Base-by-base conservation (phyloP, 352 stramenopile species). In the Ophiocytium majus region DNA sequence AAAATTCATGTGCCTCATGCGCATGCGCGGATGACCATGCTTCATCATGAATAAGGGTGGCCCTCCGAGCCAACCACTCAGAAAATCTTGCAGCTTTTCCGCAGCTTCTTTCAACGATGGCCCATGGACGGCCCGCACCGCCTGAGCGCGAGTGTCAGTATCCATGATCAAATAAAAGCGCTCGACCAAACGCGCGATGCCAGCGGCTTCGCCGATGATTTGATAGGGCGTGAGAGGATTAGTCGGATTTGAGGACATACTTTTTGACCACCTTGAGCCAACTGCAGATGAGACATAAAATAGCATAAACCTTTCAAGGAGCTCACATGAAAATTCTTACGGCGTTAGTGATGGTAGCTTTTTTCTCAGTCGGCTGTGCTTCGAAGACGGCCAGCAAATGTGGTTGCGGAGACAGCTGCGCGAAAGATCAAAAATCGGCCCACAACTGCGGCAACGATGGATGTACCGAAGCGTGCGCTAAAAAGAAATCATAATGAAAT, bases 281-380 rank as follows among this genome's bases (percentile, higher is more conserved):
- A n/a, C n/a, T n/a, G n/a, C n/a, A n/a, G n/a, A n/a, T n/a, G n/a
- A n/a, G n/a, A n/a, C n/a, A n/a, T n/a, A n/a, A n/a, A n/a, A n/a
- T n/a, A n/a, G 23, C 57, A 71, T 28, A 23, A 71, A 71, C 57
- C 57, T 71, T 23, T 23, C 23, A 71, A 71, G 28, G 57, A 28
- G 28, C 57, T 71, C 57, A 23, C 57, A 71, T 71, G 57, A 71
- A 71, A 71, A 23, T 71, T 71, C 57, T 71, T 28, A 71, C 57
- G 23, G 19, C 28, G 19, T 23, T 71, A 23, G 57, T 71, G 23
- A 23, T 71, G 19, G 23, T 28, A 23, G 57, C 19, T 71, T 28
- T 71, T 28, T 28, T 71, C 57, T 23, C 57, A 23, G 57, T 71
- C 28, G 23, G 19, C 57, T 71, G 57, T 71, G 57, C 57, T 71